Conservation (phyloP, 352 stramenopile species). For the Pythium utonaiense region DNA sequence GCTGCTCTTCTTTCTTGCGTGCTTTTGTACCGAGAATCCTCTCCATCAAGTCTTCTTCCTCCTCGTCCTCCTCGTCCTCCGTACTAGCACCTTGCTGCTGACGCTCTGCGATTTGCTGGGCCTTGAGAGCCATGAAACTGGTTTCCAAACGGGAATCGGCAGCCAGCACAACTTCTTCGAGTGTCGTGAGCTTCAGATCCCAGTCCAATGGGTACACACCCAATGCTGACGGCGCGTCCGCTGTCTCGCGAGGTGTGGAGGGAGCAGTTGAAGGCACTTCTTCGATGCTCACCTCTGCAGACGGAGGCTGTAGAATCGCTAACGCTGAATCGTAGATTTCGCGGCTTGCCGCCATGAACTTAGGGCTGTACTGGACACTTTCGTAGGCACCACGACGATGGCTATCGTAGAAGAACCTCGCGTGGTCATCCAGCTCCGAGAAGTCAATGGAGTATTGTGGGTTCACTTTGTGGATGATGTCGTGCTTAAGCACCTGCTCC, state of each 20-base stretch:
- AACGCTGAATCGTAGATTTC: constrained; percentile 9
- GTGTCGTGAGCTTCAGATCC: constrained; percentile 11
- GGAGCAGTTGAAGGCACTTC: background rate
- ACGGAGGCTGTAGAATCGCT: background rate
- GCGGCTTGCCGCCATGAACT: constrained; percentile 2
- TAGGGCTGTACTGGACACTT: constrained; percentile 17
- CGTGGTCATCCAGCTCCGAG: constrained; percentile 27
- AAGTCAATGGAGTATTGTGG: constrained; percentile 28
- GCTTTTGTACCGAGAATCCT: constrained; percentile 17
- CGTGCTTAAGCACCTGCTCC: constrained; percentile 44
- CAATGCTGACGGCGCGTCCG: background rate
- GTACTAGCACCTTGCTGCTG: constrained; percentile 3
- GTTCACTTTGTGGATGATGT: constrained; percentile 40
- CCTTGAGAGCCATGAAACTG: constrained; percentile 1
- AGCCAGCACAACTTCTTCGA: constrained; percentile 9
- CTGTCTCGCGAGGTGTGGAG: background rate
- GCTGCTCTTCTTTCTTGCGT: constrained; percentile 10
- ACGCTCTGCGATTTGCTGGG: constrained; percentile 1
- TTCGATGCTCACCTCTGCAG: background rate
- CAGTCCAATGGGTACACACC: background rate
- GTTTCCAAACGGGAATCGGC: constrained; percentile 9
- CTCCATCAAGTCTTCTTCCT: constrained; percentile 26
- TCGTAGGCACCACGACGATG: constrained; percentile 20
- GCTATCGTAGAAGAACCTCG: constrained; percentile 32
- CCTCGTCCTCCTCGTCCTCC: constrained; percentile 18